Base-by-base conservation (phyloP, 1,284 basidiomycete species). In the Cutaneotrichosporon cavernicola region DNA sequence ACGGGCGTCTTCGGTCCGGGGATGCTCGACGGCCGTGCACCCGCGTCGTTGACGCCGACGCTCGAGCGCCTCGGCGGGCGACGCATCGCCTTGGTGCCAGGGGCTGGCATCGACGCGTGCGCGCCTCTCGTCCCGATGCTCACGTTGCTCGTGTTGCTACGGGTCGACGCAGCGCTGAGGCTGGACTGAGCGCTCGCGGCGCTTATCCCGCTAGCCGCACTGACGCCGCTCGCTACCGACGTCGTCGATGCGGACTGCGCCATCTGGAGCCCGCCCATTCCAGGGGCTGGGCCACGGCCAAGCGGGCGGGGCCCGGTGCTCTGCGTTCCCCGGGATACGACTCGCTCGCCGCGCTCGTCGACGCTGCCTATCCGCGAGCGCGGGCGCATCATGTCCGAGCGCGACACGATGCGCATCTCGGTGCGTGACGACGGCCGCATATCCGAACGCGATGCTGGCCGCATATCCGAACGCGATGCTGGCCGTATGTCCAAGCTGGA, bases 1-100 rank as follows among this genome's bases (percentile, higher is more conserved):
- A 32, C 30, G 10, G 72, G 71, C 11, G 70, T 69, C 49, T 38
- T 68, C 18, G 75, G 73, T 16, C 62, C 72, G 4, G 76, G 74
- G 31, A 76, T 76, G 36, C 66, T 67, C 13, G 68, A 72, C 7
- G 75, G 73, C 31, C 67, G 67, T 5, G 68, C 32, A 21, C 34
- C 58, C 11, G 56, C 51, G 30, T 72, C 70, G 18, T 34, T 56
- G 21, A 63, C 56, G 32, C 66, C 64, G 34, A 68, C 31, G 18
- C 56, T 59, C 36, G 55, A 59, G 21, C 66, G 56, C 4, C 66
- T 59, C 13, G 57, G 40, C 14, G 58, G 13, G 21, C 65, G 62
- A n/a, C 60, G 58, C 21, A 34, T 4, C 43, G 7, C 1, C 32
- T 21, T n/a, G 56, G 40, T 18, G 30, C 60, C 26, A 50, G 30